Conservation (phyloP, 768 basidiomycete species). For the Mycena olivaceomarginata region DNA sequence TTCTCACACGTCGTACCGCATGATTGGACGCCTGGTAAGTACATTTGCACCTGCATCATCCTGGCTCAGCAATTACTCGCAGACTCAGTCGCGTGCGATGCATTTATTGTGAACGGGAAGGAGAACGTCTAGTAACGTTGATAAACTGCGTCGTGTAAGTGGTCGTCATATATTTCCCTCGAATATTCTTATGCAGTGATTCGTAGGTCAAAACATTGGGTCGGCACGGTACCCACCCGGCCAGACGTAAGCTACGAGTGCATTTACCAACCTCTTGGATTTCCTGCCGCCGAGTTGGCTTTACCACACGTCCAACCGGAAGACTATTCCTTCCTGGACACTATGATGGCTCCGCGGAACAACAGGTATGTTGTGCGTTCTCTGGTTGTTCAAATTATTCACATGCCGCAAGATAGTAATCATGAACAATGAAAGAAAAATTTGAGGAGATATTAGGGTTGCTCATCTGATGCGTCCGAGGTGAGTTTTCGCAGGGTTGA, state of each 20-base stretch:
- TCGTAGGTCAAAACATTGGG: slow-evolving; percentile 36
- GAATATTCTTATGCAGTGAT: neutral
- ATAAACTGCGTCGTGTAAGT: slow-evolving; percentile 36
- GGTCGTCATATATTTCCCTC: slow-evolving; percentile 31
- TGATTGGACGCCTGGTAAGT: slow-evolving; percentile 11
- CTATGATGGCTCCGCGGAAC: slow-evolving; percentile 30
- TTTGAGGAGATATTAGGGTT: too few relatives aligned
- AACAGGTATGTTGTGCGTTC: too few relatives aligned
- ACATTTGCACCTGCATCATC: too few relatives aligned
- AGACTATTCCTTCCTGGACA: slow-evolving; percentile 39
- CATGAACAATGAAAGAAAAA: too few relatives aligned
- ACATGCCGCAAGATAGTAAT: too few relatives aligned
- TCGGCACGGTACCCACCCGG: slow-evolving; percentile 19
- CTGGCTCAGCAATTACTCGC: neutral
- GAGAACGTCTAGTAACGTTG: slow-evolving; percentile 37
- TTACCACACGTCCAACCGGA: neutral
- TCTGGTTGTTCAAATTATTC: too few relatives aligned
- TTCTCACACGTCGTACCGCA: neutral
- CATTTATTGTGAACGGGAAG: slow-evolving; percentile 51
- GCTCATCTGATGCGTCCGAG: neutral
- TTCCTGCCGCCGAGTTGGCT: slow-evolving; percentile 20
- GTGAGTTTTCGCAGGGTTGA: neutral
- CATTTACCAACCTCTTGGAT: slow-evolving; percentile 36
- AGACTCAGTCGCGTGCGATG: slow-evolving; percentile 50
- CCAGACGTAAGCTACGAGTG: slow-evolving; percentile 44